Evolutionary conservation across 1,284 basidiomycete genomes (phyloP), one percentile per base, ranked within the genome.

Genomic region (Malassezia slooffiae): DNA sequence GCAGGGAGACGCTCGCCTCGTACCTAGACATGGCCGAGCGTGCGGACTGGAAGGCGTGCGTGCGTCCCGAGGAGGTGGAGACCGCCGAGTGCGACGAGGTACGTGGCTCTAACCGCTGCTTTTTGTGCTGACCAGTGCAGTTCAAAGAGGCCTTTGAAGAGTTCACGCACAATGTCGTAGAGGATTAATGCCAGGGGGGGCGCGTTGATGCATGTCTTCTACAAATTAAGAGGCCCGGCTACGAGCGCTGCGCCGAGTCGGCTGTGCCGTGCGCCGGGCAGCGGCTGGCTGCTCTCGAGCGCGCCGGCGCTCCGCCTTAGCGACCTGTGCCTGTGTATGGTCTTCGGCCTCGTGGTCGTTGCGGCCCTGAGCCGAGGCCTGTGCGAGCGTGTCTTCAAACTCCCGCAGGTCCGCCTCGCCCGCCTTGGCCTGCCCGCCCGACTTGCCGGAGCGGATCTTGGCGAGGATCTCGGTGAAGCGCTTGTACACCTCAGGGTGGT

Each of bases 291-390:
- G n/a, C n/a, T n/a, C n/a, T n/a, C n/a, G 41, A 5, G 43, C 28
- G 19, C 35, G 46, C 13, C 41, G 34, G 21, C 30, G 29, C 32
- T 52, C 39, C 5, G 48, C 38, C 17, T 39, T 32, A 3, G 54
- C 57, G 19, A 58, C 49, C 19, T 58, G 57, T 2, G 57, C 54
- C 33, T 56, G 47, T 4, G 58, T 50, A 3, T 57, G 57, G 3
- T 82, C 83, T 72, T 87, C 84, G 31, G 95, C 76, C 20, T 80
- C 88, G 54, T 88, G 80, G 51, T 93, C 88, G 70, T 93, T 88
- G 54, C 82, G 80, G 3, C 90, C 91, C 72, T 91, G 85, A 3
- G 77, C 75, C 50, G 78, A 80, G 62, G 84, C 79, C 55, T 87
- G 82, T 19, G 84, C 80, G 6, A 97, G 75, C 27, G 89, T 86